Base-by-base conservation (phyloP, 208 protist genomes). In the Borovskyia barvae region DNA sequence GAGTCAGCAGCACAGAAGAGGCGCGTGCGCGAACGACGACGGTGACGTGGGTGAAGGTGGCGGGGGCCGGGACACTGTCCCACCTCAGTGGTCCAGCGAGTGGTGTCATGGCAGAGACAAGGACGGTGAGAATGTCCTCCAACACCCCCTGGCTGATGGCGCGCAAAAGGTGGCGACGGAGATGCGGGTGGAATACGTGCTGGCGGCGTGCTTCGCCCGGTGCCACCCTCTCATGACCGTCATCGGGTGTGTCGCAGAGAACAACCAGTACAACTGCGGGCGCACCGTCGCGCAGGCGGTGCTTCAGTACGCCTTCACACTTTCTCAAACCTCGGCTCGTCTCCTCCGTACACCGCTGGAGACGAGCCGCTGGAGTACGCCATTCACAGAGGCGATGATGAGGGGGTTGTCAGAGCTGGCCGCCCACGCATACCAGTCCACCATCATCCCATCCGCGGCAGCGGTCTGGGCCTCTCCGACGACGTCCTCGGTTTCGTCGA, bases 381-480 rank as follows among this genome's bases (percentile, higher is more conserved):
- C 77, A 7, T 83, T 76, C 60, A 83, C 72, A 5, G 71, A 76
- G 56, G 62, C 72, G 42, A 79, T 83, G 77, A 83, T 83, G 77
- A 55, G 67, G 2, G 71, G 77, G 12, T 42, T 83, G 39, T 76
- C 66, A 36, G 52, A 78, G 61, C 77, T 83, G 26, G 77, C 77
- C 25, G 32, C 51, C 7, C 65, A 66, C 17, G 39, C 53, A 20
- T 45, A 72, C 25, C 55, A 54, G 15, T 56, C 52, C 28, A 47
- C 47, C n/a, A 22, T 53, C 11, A 47, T 55, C 15, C 59, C 52
- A 9, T 35, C 40, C 0, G 25, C 49, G 25, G 17, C 7, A 1
- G 20, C 15, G 11, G 33, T 20, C 25, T 43, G 2, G 12, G 26
- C 15, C 14, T 25, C 6, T 14, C 17, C 48, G 9, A 56, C 58